A percentile compares a stretch with the other conserved stretches of the same genome.
Evolutionary conservation across 371 early-diverging fungal species (phyloP).

Genomic region (Lichtheimia hyalospora): DNA sequence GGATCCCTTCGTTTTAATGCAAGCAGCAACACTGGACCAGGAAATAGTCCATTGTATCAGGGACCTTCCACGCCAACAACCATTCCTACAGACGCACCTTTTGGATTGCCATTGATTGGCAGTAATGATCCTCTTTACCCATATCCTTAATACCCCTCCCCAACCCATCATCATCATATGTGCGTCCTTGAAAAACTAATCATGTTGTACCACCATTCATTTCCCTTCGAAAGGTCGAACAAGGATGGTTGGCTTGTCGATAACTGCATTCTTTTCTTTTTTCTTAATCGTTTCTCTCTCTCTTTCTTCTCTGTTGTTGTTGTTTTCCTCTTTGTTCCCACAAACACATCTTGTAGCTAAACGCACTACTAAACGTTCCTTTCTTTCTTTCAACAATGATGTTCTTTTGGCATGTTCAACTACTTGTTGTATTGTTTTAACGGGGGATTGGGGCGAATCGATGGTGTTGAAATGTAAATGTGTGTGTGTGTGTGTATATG

Average conservation of each 20-base stretch:
- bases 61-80: background rate
- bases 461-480: background rate
- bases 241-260: background rate
- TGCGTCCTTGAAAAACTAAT: background rate
- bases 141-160: background rate
- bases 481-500: too few species aligned
- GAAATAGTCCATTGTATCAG: background rate
- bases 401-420: too few species aligned
- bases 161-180: background rate
- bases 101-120: constrained; percentile 13
- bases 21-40: background rate
- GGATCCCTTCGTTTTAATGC: constrained; percentile 1
- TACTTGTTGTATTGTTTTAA: too few species aligned
- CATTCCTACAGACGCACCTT: background rate
- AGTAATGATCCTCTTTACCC: constrained; percentile 9
- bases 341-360: too few species aligned
- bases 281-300: background rate
- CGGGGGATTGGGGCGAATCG: background rate
- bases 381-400: too few species aligned
- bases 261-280: background rate
- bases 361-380: too few species aligned
- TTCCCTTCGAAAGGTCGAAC: background rate
- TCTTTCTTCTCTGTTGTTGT: too few species aligned
- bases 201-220: background rate
- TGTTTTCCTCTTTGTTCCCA: too few species aligned